Evolutionary conservation across 192 early-diverging fungal genomes (phyloP).

Genomic region (Linnemannia zychae): DNA sequence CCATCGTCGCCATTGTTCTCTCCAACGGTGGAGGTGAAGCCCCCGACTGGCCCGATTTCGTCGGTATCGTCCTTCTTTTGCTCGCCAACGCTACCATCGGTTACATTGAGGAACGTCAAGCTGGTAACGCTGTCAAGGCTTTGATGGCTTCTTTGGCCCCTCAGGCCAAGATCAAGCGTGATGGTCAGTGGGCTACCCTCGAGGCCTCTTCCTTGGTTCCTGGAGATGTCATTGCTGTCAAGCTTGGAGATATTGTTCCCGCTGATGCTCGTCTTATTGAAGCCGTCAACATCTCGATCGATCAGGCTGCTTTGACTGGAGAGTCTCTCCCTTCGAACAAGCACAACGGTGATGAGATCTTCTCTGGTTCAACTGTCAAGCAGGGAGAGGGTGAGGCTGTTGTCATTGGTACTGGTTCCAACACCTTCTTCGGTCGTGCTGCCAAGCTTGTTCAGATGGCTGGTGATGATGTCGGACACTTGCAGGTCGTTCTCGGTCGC

Average conservation of each 20-base stretch:
- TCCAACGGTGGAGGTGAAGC: constrained; percentile 77
- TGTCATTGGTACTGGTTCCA: constrained; percentile 84
- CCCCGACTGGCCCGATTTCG: constrained; percentile 89
- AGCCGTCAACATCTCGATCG: constrained; percentile 69
- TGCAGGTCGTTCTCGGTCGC: constrained; percentile 79
- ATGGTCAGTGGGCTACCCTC: constrained; percentile 83
- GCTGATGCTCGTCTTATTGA: constrained; percentile 89
- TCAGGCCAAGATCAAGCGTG: constrained; percentile 89
- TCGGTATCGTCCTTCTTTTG: constrained; percentile 85
- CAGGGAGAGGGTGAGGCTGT: constrained; percentile 84
- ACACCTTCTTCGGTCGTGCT: constrained; percentile 89
- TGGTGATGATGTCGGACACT: constrained; percentile 80
- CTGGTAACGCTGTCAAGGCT: constrained; percentile 93
- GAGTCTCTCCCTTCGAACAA: constrained; percentile 81
- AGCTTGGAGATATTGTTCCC: constrained; percentile 91
- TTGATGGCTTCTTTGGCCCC: constrained; percentile 94
- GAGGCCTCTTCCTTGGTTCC: constrained; percentile 85
- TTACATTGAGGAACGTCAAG: constrained; percentile 90
- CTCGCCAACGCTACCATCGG: constrained; percentile 90
- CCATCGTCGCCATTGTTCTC: constrained; percentile 83
- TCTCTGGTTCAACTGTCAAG: constrained; percentile 85
- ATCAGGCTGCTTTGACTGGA: constrained; percentile 81
- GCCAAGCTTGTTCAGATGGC: constrained; percentile 82
- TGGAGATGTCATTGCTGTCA: constrained; percentile 90
- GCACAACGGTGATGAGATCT: constrained; percentile 77